These are phyloP conservation scores for Scheffersomyces cryptocercus DNA, from an alignment of 1,139 yeast genomes.

Conservation along the genomic window DNA sequence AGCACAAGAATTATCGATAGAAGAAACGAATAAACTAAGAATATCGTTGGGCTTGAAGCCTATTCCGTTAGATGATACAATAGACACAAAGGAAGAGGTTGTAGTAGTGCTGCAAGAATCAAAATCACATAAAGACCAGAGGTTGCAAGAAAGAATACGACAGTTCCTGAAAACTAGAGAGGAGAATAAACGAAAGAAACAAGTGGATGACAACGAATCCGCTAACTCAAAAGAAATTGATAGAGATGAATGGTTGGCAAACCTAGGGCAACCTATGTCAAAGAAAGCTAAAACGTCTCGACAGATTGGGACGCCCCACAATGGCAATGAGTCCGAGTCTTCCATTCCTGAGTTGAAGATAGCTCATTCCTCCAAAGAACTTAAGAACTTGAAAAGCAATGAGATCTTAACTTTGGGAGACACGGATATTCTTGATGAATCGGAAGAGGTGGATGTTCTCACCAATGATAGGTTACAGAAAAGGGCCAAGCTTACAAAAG, in stretches of 20 bases:
- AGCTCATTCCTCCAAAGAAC: conserved; percentile 40
- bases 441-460: conserved; percentile 41
- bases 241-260: conserved; percentile 43
- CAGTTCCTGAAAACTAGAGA: conserved; percentile 6
- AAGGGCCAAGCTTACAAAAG: conserved; percentile 25
- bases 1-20: conserved; percentile 35
- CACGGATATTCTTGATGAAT: conserved; percentile 47
- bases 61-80: conserved; percentile 23
- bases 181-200: conserved; percentile 7
- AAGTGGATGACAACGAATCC: conserved; percentile 18
- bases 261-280: conserved; percentile 17
- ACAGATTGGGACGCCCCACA: not conserved
- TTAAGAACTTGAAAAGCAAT: conserved; percentile 41
- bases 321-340: conserved; percentile 23
- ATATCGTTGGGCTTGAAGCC: conserved; percentile 50
- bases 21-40: conserved; percentile 56
- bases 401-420: conserved; percentile 71
- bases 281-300: conserved; percentile 8
- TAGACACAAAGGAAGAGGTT: not conserved
- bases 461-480: conserved; percentile 43
- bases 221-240: conserved; percentile 27
- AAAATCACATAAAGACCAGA: conserved; percentile 14
- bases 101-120: conserved; percentile 7
- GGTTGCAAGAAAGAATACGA: conserved; percentile 6
- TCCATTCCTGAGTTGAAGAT: conserved; percentile 38